Conservation (phyloP, 1,284 basidiomycete genomes). For the Coniophora puteana region DNA sequence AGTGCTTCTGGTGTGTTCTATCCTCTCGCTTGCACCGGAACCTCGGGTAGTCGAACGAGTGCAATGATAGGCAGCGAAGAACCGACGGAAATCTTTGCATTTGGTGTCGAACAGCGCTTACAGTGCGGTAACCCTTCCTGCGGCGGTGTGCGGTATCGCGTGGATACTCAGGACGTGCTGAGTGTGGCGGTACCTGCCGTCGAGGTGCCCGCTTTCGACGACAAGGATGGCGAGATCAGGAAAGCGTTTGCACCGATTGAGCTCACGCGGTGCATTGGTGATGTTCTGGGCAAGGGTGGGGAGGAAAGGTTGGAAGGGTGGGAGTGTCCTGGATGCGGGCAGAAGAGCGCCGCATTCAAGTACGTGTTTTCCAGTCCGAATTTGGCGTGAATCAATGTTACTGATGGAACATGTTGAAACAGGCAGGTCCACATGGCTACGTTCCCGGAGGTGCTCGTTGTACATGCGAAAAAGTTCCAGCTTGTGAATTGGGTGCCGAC, state of each 20-base stretch:
- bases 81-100: conserved; percentile 77
- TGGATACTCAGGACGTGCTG: conserved; percentile 76
- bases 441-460: conserved; percentile 85
- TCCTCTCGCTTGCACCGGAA: no score
- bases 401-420: no score
- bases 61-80: conserved; percentile 37
- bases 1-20: conserved; percentile 28
- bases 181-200: conserved; percentile 74
- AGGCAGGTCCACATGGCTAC: conserved; percentile 79
- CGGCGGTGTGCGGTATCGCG: conserved; percentile 83
- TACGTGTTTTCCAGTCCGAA: no score
- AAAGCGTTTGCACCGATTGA: conserved; percentile 65
- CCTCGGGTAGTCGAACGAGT: conserved; percentile 1
- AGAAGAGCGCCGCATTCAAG: conserved; percentile 43
- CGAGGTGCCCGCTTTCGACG: conserved; percentile 25
- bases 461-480: conserved; percentile 95
- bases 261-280: conserved; percentile 68
- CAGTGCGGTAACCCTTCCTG: conserved; percentile 87
- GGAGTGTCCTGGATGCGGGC: conserved; percentile 43
- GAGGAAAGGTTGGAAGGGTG: conserved; percentile 71
- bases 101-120: conserved; percentile 82
- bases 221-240: conserved; percentile 27
- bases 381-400: no score
- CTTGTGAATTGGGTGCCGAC: conserved; percentile 96
- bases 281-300: conserved; percentile 47